Conservation (phyloP, 2,329 filamentous ascomycete species). For the Ilyonectria mors-panacis region DNA sequence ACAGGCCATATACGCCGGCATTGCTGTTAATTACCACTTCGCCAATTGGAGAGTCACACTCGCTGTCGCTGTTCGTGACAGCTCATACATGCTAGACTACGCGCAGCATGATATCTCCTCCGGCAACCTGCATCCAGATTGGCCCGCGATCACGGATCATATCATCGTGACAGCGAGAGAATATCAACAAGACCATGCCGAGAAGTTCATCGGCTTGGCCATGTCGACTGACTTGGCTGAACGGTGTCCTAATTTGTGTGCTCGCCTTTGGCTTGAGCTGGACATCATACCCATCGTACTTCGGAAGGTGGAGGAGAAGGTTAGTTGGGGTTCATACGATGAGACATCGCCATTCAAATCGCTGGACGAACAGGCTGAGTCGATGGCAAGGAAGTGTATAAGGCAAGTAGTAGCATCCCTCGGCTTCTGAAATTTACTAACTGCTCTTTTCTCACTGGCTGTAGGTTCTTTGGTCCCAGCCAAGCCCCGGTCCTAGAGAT, state of each 20-base stretch:
- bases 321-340: slow-evolving; percentile 68
- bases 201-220: slow-evolving; percentile 78
- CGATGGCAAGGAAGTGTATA: slow-evolving; percentile 84
- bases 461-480: slow-evolving; percentile 74
- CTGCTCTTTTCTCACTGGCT: no score
- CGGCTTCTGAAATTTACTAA: slow-evolving; percentile 61
- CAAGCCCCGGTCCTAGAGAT: slow-evolving; percentile 78
- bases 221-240: slow-evolving; percentile 74
- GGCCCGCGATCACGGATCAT: no score
- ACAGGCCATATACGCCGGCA: no score
- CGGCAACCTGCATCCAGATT: no score
- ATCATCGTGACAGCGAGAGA: no score
- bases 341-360: no score
- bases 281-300: slow-evolving; percentile 83
- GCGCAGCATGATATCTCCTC: no score
- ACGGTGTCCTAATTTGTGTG: slow-evolving; percentile 75
- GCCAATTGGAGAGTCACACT: no score
- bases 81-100: no score
- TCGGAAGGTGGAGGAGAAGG: slow-evolving; percentile 58
- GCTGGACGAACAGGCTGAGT: slow-evolving; percentile 86
- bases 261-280: slow-evolving; percentile 81
- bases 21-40: no score
- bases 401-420: slow-evolving; percentile 64
- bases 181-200: no score
- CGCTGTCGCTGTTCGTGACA: no score